phyloP scores from a whole-genome alignment of 352 stramenopile species.

The Globisporangium nagaii region DNA sequence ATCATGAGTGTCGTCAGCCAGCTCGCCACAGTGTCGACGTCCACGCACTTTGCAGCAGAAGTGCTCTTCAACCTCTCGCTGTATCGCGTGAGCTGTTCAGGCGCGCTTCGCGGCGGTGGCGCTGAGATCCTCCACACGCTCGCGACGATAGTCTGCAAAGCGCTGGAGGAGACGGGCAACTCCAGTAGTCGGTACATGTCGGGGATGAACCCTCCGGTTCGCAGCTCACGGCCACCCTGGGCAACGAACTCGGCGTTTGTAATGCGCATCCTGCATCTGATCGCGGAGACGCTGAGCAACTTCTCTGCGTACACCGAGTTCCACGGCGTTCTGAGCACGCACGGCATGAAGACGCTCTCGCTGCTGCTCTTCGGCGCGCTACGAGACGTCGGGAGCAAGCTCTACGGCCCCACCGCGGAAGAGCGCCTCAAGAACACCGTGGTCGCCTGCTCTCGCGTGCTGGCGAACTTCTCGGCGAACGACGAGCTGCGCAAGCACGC shows the following conservation, averaged over 20 bases:
- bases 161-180: conserved; percentile 26
- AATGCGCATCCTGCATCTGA: conserved; percentile 35
- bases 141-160: conserved; percentile 35
- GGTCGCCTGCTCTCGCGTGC: conserved; percentile 43
- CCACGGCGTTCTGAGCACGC: conserved; percentile 36
- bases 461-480: conserved; percentile 72
- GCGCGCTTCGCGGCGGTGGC: conserved; percentile 45
- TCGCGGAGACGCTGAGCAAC: conserved; percentile 56
- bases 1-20: conserved; percentile 63
- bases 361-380: conserved; percentile 40
- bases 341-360: conserved; percentile 46
- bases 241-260: conserved; percentile 4
- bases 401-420: conserved; percentile 25
- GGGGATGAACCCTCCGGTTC: neutral
- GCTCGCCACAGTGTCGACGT: conserved; percentile 22
- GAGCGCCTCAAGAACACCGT: conserved; percentile 38
- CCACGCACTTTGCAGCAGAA: conserved; percentile 55
- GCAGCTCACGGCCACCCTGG: conserved; percentile 1
- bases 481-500: conserved; percentile 41
- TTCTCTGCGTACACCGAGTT: conserved; percentile 66
- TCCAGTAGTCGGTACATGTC: conserved; percentile 9
- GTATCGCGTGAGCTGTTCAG: conserved; percentile 45
- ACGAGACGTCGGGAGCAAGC: conserved; percentile 36
- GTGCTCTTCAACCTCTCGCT: conserved; percentile 71
- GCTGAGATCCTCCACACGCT: conserved; percentile 54